phyloP scores from a whole-genome alignment of 306 rosid genomes.

The Astragalus glycyphyllos region DNA sequence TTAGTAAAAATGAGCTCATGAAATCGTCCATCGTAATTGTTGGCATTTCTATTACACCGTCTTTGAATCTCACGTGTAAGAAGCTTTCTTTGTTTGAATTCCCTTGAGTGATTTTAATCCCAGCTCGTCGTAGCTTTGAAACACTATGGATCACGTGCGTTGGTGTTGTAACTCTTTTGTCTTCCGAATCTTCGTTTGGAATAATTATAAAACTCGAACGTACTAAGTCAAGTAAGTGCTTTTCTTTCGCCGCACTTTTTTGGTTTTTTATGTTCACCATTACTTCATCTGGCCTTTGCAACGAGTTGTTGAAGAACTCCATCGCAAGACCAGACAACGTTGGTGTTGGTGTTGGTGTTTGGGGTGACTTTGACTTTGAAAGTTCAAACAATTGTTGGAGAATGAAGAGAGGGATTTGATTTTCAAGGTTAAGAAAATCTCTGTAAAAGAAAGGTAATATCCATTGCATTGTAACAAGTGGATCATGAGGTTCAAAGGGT shows the following conservation, averaged over 20 bases:
- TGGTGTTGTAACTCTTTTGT: slow-evolving; percentile 36
- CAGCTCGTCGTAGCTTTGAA: slow-evolving; percentile 65
- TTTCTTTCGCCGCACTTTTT: slow-evolving; percentile 6
- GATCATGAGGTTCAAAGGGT: slow-evolving; percentile 51
- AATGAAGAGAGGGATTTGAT: slow-evolving; percentile 71
- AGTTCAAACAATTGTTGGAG: slow-evolving; percentile 51
- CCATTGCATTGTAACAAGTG: slow-evolving; percentile 57
- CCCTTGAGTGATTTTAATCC: slow-evolving; percentile 46
- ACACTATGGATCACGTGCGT: slow-evolving; percentile 66
- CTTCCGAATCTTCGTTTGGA: slow-evolving; percentile 9
- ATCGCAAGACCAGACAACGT: slow-evolving; percentile 51
- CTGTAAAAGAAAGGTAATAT: slow-evolving; percentile 55
- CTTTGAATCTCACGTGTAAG: slow-evolving; percentile 50
- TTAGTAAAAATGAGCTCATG: slow-evolving; percentile 60
- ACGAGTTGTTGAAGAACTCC: slow-evolving; percentile 59
- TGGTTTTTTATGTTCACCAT: slow-evolving; percentile 1
- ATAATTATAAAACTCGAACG: slow-evolving; percentile 50
- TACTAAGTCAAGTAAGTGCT: slow-evolving; percentile 66
- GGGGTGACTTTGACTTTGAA: slow-evolving; percentile 4
- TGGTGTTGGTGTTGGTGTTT: background rate
- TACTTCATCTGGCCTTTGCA: slow-evolving; percentile 49
- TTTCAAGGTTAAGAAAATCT: slow-evolving; percentile 74
- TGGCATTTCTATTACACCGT: slow-evolving; percentile 70
- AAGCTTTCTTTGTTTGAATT: slow-evolving; percentile 41
- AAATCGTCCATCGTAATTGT: slow-evolving; percentile 61